These are phyloP conservation scores for Amphicarpaea edgeworthii DNA, from an alignment of 306 rosid genomes.

Conservation along the genomic window DNA sequence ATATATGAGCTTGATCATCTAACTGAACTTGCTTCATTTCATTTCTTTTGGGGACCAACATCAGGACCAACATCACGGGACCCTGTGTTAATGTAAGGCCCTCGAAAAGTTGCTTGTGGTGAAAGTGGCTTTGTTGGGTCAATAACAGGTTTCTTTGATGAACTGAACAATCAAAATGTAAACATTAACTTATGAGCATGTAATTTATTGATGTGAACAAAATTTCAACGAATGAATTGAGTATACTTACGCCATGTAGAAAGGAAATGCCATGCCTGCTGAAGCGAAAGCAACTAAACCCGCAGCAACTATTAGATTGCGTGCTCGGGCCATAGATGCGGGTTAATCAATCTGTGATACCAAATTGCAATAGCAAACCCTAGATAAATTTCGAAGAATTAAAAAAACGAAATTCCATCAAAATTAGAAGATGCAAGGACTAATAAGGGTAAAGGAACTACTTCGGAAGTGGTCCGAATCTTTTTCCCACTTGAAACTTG, in stretches of 20 bases:
- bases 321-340: slow-evolving; percentile 58
- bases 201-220: background rate
- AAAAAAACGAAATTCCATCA: background rate
- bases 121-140: slow-evolving; percentile 85
- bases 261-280: slow-evolving; percentile 91
- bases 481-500: background rate
- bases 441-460: slow-evolving; percentile 8
- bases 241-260: slow-evolving; percentile 91
- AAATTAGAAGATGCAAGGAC: background rate
- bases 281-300: slow-evolving; percentile 74
- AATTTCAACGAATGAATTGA: slow-evolving; percentile 17
- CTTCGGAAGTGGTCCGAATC: background rate
- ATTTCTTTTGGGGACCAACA: slow-evolving; percentile 71
- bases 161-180: slow-evolving; percentile 54
- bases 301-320: slow-evolving; percentile 73
- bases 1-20: background rate
- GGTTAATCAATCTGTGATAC: background rate
- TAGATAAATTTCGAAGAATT: slow-evolving; percentile 8
- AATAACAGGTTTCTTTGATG: slow-evolving; percentile 83
- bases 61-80: slow-evolving; percentile 93
- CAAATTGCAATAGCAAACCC: slow-evolving; percentile 30
- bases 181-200: background rate
- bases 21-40: slow-evolving; percentile 54
- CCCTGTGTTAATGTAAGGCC: slow-evolving; percentile 95
- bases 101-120: slow-evolving; percentile 96